Evolutionary conservation across 1,284 basidiomycete genomes (phyloP).

Genomic region (Cutaneotrichosporon sp.): DNA sequence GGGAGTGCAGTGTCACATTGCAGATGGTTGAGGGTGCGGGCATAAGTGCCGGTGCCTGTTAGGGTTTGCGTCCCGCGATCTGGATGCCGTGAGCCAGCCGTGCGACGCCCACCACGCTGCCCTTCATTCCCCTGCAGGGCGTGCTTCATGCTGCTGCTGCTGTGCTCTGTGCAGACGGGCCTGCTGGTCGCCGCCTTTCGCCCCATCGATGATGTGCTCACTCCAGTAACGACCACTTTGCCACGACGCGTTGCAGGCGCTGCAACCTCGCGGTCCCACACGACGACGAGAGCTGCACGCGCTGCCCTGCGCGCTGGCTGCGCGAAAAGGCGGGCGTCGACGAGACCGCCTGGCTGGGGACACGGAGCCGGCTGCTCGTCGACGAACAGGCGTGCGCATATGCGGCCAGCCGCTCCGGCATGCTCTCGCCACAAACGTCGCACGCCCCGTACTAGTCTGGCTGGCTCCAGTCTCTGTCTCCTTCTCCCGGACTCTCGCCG

Average conservation of each 20-base stretch:
- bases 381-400: not conserved
- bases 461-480: too few species aligned
- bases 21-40: not conserved
- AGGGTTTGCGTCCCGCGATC: not conserved
- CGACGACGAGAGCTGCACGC: constrained; percentile 7
- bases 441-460: too few species aligned
- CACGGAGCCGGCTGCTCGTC: constrained; percentile 1
- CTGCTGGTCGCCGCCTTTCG: too few species aligned
- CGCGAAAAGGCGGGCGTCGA: constrained; percentile 2
- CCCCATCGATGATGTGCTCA: not conserved
- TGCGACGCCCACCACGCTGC: too few species aligned
- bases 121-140: not conserved
- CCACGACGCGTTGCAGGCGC: not conserved
- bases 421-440: not conserved
- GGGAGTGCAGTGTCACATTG: too few species aligned
- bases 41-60: too few species aligned
- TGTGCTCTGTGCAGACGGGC: too few species aligned
- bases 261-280: not conserved
- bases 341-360: not conserved
- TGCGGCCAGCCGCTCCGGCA: not conserved
- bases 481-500: too few species aligned
- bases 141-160: not conserved
- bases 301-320: constrained; percentile 1
- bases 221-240: not conserved
- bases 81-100: not conserved